Evolutionary conservation across 2,329 filamentous ascomycete species (phyloP).

Genomic region (Colletotrichum sp.): DNA sequence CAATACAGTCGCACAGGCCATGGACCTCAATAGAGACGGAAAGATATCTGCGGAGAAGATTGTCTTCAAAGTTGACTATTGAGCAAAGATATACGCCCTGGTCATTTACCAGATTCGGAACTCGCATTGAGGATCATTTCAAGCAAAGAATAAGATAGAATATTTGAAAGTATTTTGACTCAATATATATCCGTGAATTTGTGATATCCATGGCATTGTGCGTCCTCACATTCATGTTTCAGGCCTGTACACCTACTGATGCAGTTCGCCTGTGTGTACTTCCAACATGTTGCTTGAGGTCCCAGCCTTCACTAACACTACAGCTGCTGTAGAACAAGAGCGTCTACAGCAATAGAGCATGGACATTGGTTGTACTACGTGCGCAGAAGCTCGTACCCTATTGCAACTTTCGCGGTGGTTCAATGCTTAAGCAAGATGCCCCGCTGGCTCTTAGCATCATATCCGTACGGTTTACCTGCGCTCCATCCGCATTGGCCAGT

Average conservation of each 20-base stretch:
- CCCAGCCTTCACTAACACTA: neutral
- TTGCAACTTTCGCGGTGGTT: neutral
- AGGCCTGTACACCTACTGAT: neutral
- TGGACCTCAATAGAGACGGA: neutral
- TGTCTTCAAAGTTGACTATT: neutral
- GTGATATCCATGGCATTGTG: neutral
- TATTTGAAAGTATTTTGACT: neutral
- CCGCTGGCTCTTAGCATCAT: neutral
- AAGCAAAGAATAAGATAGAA: fast-evolving
- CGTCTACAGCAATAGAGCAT: neutral
- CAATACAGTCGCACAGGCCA: neutral
- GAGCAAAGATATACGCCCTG: neutral
- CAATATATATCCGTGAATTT: neutral
- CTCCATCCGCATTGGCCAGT: too few species aligned
- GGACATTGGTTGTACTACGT: neutral
- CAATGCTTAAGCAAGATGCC: neutral
- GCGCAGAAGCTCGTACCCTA: neutral
- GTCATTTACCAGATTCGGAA: fast-evolving
- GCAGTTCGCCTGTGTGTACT: neutral
- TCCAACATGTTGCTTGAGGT: neutral
- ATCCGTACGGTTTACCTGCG: neutral
- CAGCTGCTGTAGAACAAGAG: neutral
- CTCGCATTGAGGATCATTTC: neutral
- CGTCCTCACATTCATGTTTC: neutral
- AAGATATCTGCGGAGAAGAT: neutral